Evolutionary conservation across 2,329 filamentous ascomycete species (phyloP), one percentile per base, ranked within the genome.

Genomic region (Cadophora luteo-olivacea): DNA sequence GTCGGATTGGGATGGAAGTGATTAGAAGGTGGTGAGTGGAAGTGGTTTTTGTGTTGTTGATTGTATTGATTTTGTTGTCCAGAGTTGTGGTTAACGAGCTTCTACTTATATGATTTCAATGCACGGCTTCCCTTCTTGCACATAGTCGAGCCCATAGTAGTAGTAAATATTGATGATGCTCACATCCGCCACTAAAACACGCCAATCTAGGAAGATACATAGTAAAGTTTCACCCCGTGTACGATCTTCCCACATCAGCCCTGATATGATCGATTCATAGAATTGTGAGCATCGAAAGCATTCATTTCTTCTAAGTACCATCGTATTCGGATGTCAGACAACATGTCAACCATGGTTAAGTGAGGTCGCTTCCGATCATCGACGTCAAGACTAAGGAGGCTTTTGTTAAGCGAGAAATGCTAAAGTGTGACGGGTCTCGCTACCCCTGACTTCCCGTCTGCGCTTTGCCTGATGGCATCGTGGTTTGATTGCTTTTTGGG

Each of bases 111-210:
- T 24, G 48, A 14, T 29, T 9, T 19, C 32, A 22, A 25, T 11
- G 19, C 24, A n/a, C n/a, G n/a, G n/a, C n/a, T n/a, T n/a, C n/a
- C n/a, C n/a, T n/a, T n/a, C n/a, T n/a, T n/a, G n/a, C n/a, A n/a
- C n/a, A n/a, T n/a, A n/a, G n/a, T n/a, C n/a, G n/a, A n/a, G n/a
- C n/a, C n/a, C n/a, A n/a, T n/a, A n/a, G n/a, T n/a, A n/a, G n/a
- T n/a, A n/a, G n/a, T n/a, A n/a, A 7, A 19, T 55, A 51, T 45
- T 48, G 51, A 64, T 64, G 62, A 64, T 64, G 62, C 62, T 52
- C 32, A 64, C 33, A 64, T 29, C 33, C 11, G 41, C 38, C 45
- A 62, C 38, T 49, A 62, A 62, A 32, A 58, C 12, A 58, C 5
- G 5, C 33, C 33, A 41, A 32, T 24, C 32, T 19, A 41, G 55